phyloP scores from a whole-genome alignment of 345 rosid species.

The Gossypium thurberi region DNA sequence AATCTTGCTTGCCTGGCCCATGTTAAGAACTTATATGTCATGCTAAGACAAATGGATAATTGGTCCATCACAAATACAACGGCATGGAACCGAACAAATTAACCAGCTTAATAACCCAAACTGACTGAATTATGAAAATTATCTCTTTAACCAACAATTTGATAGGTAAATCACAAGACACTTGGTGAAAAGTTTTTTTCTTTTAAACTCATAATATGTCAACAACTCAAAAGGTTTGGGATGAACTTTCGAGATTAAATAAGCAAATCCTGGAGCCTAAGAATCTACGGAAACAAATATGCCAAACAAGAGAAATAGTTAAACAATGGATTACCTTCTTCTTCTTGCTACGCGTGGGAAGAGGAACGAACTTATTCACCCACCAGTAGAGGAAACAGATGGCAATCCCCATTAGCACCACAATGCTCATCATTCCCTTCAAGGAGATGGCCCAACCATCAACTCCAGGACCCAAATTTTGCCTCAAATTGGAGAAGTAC shows the following conservation, averaged over 20 bases:
- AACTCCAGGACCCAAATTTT: constrained; percentile 89
- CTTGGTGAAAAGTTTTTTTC: not conserved
- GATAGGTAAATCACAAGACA: not conserved
- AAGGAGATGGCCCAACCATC: constrained; percentile 98
- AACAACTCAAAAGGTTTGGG: not conserved
- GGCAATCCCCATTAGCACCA: constrained; percentile 73
- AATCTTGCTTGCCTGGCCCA: not conserved
- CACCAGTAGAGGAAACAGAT: constrained; percentile 94
- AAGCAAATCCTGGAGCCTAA: not conserved
- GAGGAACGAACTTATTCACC: constrained; percentile 67
- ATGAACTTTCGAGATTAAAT: not conserved
- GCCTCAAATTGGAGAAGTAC: constrained; percentile 84
- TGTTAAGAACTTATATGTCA: not conserved
- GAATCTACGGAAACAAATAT: constrained; percentile 6
- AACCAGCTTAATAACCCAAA: not conserved
- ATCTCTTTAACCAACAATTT: not conserved
- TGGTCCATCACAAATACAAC: not conserved
- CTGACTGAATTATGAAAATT: not conserved
- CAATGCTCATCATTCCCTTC: constrained; percentile 96
- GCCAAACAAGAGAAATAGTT: not conserved
- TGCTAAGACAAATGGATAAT: not conserved
- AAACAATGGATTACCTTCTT: constrained; percentile 58
- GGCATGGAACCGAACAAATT: not conserved
- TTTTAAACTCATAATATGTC: not conserved
- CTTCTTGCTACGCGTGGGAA: constrained; percentile 92